Conservation (phyloP, 495 filamentous ascomycete species). For the Aspergillus olivimuriae region DNA sequence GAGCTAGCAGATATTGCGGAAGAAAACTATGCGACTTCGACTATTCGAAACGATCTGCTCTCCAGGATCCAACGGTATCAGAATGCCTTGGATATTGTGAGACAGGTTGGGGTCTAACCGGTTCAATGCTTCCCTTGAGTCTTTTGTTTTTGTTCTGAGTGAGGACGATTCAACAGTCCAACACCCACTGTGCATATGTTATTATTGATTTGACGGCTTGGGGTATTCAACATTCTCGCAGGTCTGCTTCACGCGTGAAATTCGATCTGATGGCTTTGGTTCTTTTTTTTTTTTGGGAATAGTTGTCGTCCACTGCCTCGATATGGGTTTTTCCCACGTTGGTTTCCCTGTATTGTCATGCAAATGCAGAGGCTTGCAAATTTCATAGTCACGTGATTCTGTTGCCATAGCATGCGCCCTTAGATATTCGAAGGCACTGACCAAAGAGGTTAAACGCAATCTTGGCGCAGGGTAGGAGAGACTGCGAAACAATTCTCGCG, state of each 20-base stretch:
- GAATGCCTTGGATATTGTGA: background rate
- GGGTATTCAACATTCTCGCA: background rate
- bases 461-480: too few relatives aligned
- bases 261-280: background rate
- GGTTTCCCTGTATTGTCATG: background rate
- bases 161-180: background rate
- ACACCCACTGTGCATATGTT: background rate
- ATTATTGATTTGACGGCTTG: background rate
- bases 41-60: background rate
- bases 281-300: background rate
- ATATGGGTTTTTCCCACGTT: background rate
- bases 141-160: background rate
- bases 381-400: too few relatives aligned
- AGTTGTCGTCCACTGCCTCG: background rate
- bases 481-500: too few relatives aligned
- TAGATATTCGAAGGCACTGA: too few relatives aligned
- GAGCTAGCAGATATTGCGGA: conserved; percentile 34
- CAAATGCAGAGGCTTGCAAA: background rate
- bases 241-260: background rate
- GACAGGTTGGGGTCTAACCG: background rate
- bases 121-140: background rate
- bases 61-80: background rate
- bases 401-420: too few relatives aligned
- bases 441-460: too few relatives aligned
- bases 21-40: conserved; percentile 24